Conservation (phyloP, 2,329 filamentous ascomycete genomes). For the Colletotrichum musae region DNA sequence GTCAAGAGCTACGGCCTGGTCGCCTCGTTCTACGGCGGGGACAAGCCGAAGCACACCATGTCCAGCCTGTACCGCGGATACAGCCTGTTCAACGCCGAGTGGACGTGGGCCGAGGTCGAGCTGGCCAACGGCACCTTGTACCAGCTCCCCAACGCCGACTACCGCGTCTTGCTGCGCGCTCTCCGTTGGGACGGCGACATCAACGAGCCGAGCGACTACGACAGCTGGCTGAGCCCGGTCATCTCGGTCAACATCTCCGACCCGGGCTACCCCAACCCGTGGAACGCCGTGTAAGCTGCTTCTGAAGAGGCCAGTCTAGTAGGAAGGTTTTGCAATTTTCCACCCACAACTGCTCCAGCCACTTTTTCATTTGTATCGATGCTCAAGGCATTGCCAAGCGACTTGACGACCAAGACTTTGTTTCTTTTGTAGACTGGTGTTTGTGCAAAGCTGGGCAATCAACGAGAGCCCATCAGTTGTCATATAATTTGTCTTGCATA, state of each 20-base stretch:
- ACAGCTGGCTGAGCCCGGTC: constrained; percentile 35
- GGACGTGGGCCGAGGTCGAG: constrained; percentile 32
- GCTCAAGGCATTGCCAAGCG: no score
- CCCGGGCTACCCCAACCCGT: constrained; percentile 27
- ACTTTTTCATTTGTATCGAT: no score
- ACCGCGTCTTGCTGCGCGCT: constrained; percentile 31
- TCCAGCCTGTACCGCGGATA: constrained; percentile 28
- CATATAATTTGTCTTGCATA: no score
- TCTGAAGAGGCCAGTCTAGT: no score
- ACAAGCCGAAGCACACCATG: constrained; percentile 14
- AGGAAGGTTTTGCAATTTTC: no score
- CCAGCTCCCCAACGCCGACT: constrained; percentile 35
- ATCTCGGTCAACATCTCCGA: constrained; percentile 28
- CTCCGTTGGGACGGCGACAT: constrained; percentile 21
- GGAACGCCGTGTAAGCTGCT: constrained; percentile 14
- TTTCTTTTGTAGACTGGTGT: no score
- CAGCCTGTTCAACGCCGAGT: constrained; percentile 21
- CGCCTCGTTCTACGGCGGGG: constrained; percentile 26
- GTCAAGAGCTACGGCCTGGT: constrained; percentile 31
- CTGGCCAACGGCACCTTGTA: constrained; percentile 31
- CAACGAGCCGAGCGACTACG: constrained; percentile 16
- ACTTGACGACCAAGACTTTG: no score
- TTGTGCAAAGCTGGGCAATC: no score
- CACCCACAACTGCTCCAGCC: no score
- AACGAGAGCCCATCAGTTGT: no score